Conservation (phyloP, 2,329 filamentous ascomycete species). For the Sclerotinia trifoliorum region DNA sequence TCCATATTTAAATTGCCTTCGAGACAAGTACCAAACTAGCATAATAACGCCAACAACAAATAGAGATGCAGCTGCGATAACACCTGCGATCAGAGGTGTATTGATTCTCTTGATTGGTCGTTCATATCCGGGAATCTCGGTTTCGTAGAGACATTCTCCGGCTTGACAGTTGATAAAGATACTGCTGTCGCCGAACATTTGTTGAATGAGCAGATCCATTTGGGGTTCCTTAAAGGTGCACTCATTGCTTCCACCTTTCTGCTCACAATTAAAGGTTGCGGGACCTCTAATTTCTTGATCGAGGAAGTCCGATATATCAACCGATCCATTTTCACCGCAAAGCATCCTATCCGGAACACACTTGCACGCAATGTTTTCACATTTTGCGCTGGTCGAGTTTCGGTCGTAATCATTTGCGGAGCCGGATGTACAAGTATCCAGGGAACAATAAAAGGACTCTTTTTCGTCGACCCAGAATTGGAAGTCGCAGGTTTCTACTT, state of each 20-base stretch:
- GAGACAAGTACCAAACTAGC: slow-evolving; percentile 81
- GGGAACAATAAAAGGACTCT: slow-evolving; percentile 94
- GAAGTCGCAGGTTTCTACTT: slow-evolving; percentile 80
- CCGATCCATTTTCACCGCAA: slow-evolving; percentile 85
- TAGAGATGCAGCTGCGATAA: slow-evolving; percentile 81
- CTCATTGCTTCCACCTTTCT: slow-evolving; percentile 59
- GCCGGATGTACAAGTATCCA: slow-evolving; percentile 75
- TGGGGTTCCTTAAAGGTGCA: slow-evolving; percentile 88
- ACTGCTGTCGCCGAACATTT: slow-evolving; percentile 86
- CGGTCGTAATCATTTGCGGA: slow-evolving; percentile 65
- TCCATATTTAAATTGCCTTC: slow-evolving; percentile 67
- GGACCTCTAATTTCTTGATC: slow-evolving; percentile 80
- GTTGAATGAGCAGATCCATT: slow-evolving; percentile 87
- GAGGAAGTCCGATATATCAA: slow-evolving; percentile 90
- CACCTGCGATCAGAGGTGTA: slow-evolving; percentile 88
- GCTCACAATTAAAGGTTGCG: slow-evolving; percentile 74
- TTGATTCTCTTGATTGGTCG: slow-evolving; percentile 93
- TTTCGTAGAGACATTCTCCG: slow-evolving; percentile 91
- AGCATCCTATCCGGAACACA: slow-evolving; percentile 92
- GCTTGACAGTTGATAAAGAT: slow-evolving; percentile 80
- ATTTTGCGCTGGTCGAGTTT: slow-evolving; percentile 84
- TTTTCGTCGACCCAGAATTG: slow-evolving; percentile 96
- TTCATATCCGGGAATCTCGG: slow-evolving; percentile 87
- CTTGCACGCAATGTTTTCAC: slow-evolving; percentile 78
- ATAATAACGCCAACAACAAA: slow-evolving; percentile 88